Evolutionary conservation across 257 asterid genomes (phyloP).

Genomic region (Solanum habrochaites): DNA sequence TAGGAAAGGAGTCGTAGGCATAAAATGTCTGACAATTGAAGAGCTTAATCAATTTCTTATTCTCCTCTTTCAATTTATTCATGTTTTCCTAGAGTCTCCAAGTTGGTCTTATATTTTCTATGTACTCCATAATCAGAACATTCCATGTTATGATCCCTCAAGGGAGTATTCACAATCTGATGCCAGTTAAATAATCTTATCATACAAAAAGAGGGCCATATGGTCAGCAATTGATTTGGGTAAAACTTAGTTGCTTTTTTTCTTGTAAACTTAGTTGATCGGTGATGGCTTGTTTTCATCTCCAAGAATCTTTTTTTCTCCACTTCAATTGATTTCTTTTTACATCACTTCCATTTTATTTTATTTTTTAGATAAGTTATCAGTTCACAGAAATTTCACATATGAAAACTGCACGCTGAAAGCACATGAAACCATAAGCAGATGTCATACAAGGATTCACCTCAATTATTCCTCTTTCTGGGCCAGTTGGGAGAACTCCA

Average conservation of each 20-base stretch:
- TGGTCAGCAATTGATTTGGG: neutral
- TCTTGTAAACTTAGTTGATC: neutral
- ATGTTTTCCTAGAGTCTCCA: neutral
- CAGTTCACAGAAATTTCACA: neutral
- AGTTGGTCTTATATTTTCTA: neutral
- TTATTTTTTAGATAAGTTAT: neutral
- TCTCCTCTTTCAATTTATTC: neutral
- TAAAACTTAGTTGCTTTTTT: neutral
- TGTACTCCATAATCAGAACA: neutral
- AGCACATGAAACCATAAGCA: neutral
- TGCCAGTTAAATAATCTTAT: neutral
- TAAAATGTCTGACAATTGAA: neutral
- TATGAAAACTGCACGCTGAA: neutral
- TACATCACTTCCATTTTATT: neutral
- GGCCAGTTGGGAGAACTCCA: slow-evolving; percentile 98
- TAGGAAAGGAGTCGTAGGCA: neutral
- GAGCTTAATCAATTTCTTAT: neutral
- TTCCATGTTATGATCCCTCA: neutral
- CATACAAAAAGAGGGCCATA: neutral
- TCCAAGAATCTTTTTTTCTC: neutral
- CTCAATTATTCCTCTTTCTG: slow-evolving; percentile 97
- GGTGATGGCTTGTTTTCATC: neutral
- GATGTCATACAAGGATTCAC: slow-evolving; percentile 19
- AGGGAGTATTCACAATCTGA: neutral
- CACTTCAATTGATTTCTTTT: neutral